Conservation (phyloP, 202 grass and related monocot genomes). For the Elaeis oleifera region DNA sequence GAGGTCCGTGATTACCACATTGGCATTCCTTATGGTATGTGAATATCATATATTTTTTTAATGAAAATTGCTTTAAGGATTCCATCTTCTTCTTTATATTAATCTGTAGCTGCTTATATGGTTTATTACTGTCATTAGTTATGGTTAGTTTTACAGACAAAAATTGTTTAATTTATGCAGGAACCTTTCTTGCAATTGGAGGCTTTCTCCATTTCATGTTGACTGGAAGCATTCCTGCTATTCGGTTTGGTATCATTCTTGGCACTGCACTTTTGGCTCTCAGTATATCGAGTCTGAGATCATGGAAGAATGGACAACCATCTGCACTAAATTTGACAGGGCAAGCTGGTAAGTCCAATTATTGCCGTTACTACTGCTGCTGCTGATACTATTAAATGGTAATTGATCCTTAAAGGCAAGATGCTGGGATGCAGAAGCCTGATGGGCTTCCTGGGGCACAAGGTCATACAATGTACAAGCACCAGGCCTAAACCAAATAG, state of each 20-base stretch:
- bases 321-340: conserved; percentile 61
- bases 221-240: conserved; percentile 64
- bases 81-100: not conserved
- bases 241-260: conserved; percentile 85
- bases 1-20: conserved; percentile 79
- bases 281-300: conserved; percentile 64
- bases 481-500: no score
- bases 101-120: not conserved
- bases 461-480: no score
- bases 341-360: conserved; percentile 79
- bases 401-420: not conserved
- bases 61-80: not conserved
- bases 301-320: conserved; percentile 36
- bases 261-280: conserved; percentile 65
- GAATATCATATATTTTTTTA: conserved; percentile 5
- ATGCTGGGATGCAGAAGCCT: not conserved
- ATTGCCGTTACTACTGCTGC: conserved; percentile 5
- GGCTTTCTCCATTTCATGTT: conserved; percentile 90
- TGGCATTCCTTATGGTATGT: conserved; percentile 79
- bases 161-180: conserved; percentile 28
- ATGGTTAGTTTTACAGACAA: not conserved
- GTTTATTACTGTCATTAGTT: not conserved
- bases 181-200: conserved; percentile 62
- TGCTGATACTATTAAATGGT: not conserved
- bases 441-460: no score